phyloP scores from a whole-genome alignment of 2,329 filamentous ascomycete genomes.

The Chaetomium olivaceum region DNA sequence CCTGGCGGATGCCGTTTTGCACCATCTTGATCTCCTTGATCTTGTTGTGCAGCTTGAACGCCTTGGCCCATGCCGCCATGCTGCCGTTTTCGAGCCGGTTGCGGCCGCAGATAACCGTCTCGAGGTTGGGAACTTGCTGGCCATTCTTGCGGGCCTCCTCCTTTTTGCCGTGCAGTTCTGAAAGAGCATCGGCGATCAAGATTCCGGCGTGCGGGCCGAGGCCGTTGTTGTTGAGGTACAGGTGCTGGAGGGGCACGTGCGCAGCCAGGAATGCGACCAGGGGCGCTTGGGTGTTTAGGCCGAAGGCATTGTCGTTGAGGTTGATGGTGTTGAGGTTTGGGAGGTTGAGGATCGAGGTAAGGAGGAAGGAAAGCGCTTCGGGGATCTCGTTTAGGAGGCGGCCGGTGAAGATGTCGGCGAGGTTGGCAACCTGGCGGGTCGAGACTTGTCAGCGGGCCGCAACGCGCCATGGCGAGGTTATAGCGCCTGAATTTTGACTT shows the following conservation, averaged over 20 bases:
- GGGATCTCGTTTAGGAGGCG: constrained; percentile 93
- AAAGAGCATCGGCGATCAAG: constrained; percentile 84
- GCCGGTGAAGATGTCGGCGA: constrained; percentile 97
- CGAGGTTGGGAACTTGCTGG: constrained; percentile 74
- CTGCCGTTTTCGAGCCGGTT: constrained; percentile 95
- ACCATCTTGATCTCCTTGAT: constrained; percentile 93
- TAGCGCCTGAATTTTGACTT: constrained; percentile 27
- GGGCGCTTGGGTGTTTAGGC: constrained; percentile 89
- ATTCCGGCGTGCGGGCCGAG: constrained; percentile 89
- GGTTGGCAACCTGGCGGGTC: constrained; percentile 67
- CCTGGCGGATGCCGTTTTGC: constrained; percentile 93
- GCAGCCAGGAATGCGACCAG: constrained; percentile 87
- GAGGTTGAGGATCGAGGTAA: constrained; percentile 83
- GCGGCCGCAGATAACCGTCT: constrained; percentile 96
- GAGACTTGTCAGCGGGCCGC: constrained; percentile 2
- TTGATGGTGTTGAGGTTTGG: constrained; percentile 88
- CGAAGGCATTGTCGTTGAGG: constrained; percentile 97
- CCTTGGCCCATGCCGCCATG: constrained; percentile 92
- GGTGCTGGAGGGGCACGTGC: constrained; percentile 86
- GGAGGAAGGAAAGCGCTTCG: constrained; percentile 78
- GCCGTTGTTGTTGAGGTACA: constrained; percentile 98
- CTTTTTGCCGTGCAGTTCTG: constrained; percentile 80
- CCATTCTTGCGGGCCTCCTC: constrained; percentile 71
- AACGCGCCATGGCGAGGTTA: background rate
- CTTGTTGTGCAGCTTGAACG: constrained; percentile 78